Evolutionary conservation across 2,329 filamentous ascomycete genomes (phyloP).

Genomic region (Colletotrichum sansevieriae): DNA sequence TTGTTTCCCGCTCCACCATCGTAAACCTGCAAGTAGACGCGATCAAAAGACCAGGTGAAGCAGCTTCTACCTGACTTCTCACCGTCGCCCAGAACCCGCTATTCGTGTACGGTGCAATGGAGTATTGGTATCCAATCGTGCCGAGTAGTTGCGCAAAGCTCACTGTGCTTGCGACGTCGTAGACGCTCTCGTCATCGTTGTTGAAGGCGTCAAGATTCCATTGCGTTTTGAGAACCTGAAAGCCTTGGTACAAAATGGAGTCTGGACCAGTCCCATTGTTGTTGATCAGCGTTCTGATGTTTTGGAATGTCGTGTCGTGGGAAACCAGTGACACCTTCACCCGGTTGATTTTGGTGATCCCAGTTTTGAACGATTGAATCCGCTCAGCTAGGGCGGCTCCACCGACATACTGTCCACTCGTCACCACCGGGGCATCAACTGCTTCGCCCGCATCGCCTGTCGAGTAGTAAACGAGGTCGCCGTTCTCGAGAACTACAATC

Average conservation of each 20-base stretch:
- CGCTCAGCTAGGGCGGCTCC: conserved; percentile 62
- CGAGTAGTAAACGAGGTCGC: conserved; percentile 61
- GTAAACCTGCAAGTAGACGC: conserved; percentile 60
- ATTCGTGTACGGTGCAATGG: conserved; percentile 58
- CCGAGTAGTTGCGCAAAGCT: conserved; percentile 58
- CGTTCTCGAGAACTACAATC: conserved; percentile 56
- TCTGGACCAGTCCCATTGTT: conserved; percentile 50
- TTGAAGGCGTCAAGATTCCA: conserved; percentile 61
- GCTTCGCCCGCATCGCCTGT: conserved; percentile 54
- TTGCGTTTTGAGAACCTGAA: conserved; percentile 54
- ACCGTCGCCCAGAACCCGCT: conserved; percentile 53
- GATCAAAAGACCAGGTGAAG: conserved; percentile 51
- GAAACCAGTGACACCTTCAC: conserved; percentile 60
- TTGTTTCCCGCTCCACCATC: conserved; percentile 58
- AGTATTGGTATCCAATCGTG: conserved; percentile 56
- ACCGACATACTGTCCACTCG: conserved; percentile 59
- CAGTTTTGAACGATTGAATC: conserved; percentile 53
- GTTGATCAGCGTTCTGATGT: conserved; percentile 55
- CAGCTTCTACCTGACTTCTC: conserved; percentile 48
- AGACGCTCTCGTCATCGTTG: conserved; percentile 60
- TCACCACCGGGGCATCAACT: conserved; percentile 49
- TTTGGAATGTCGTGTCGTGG: conserved; percentile 44
- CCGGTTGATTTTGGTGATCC: conserved; percentile 50
- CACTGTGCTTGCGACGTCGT: conserved; percentile 57
- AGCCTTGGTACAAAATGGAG: conserved; percentile 56